Base-by-base conservation (phyloP, 805 yeast species). In the Ogataea paraovalis region DNA sequence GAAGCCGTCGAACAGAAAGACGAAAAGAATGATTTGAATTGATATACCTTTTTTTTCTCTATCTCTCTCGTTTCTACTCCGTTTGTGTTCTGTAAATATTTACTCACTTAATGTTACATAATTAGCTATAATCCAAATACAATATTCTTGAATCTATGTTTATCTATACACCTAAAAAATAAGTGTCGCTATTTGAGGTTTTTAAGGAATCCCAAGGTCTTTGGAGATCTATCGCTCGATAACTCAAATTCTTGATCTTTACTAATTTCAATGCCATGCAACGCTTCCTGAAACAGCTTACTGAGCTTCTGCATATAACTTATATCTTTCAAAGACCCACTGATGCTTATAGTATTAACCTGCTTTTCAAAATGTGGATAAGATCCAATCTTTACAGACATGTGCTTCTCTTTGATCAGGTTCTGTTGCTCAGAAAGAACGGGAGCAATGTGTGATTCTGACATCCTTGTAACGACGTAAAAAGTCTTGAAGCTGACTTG, bases 321-420 rank as follows among this genome's bases (percentile, higher is more conserved):
- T 2, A 56, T 52, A 16, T 72, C 66, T 10, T 66, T 64, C 19
- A 57, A 61, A 18, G 78, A 76, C 1, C 95, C 96, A 34, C 87
- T 72, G 16, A 89, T 75, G 55, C 95, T 85, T 18, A 89, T 79
- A 0, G 96, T 87, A 55, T 79, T 84, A 45, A 79, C 68, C 1
- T 77, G 73, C 65, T 79, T 74, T 14, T 75, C 74, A 67, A 78
- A 74, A 64, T 89, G 96, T 1, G 96, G 96, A 61, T 89, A 89
- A 30, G 91, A 83, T 2, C 96, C 96, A 42, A 89, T 73, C 59
- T 88, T 89, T 43, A 88, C 73, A 8, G 42, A 46, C n/a, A 49
- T 25, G n/a, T 64, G 67, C 4, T 58, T 52, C 4, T 55, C 48
- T 4, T 58, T 56, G 19, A 71, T 70, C 39, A 65, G 64, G 2